Percentiles rank a stretch among this genome's conserved stretches.
phyloP scores from a whole-genome alignment of 371 early-diverging fungal species.

The Haplosporangium sp. region DNA sequence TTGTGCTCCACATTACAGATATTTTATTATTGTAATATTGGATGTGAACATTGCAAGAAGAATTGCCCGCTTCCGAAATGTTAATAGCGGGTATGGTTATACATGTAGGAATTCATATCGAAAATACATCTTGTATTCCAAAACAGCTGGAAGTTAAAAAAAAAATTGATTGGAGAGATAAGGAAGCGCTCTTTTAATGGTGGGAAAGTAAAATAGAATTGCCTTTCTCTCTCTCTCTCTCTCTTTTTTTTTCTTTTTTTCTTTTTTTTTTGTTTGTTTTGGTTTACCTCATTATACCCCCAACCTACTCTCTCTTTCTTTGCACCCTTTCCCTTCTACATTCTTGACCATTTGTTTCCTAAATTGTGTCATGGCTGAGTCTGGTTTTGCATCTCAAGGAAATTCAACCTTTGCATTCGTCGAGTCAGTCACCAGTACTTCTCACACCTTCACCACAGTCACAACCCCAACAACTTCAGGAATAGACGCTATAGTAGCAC shows the following conservation, averaged over 20 bases:
- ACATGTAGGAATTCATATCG: too few relatives aligned
- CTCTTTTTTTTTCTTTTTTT: neutral
- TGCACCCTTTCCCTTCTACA: neutral
- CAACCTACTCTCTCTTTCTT: neutral
- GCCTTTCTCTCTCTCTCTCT: neutral
- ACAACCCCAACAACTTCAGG: neutral
- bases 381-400: slow-evolving; percentile 13
- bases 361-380: slow-evolving; percentile 10
- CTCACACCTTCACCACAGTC: neutral
- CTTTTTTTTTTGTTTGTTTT: slow-evolving; percentile 2
- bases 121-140: too few relatives aligned
- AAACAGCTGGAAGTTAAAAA: too few relatives aligned
- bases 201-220: slow-evolving; percentile 2
- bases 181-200: slow-evolving; percentile 5
- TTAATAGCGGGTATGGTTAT: neutral
- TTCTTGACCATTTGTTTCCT: neutral
- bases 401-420: slow-evolving; percentile 1
- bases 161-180: neutral
- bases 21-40: too few relatives aligned
- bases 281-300: neutral
- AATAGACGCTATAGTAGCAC: neutral
- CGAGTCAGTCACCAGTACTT: neutral
- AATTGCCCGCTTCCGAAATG: too few relatives aligned
- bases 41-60: too few relatives aligned
- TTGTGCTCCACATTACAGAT: too few relatives aligned